Evolutionary conservation across 1,139 yeast genomes (phyloP).

Genomic region (Magnusiomyces fungicola): DNA sequence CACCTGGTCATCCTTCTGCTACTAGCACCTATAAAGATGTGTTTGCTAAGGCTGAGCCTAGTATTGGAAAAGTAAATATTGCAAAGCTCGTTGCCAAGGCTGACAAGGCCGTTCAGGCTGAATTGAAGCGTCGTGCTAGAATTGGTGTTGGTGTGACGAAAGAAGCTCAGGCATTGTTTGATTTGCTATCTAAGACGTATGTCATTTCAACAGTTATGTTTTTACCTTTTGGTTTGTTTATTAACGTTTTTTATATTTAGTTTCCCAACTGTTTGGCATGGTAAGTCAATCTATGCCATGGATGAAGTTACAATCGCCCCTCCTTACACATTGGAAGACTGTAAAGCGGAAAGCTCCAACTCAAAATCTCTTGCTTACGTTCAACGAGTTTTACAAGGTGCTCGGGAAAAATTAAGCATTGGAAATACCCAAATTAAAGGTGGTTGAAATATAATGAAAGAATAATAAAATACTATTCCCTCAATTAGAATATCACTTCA

Average conservation of each 20-base stretch:
- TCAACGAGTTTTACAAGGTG: slow-evolving; percentile 47
- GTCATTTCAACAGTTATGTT: not conserved
- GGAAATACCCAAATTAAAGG: slow-evolving; percentile 2
- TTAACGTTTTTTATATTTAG: not conserved
- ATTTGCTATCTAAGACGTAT: slow-evolving; percentile 37
- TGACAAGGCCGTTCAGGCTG: slow-evolving; percentile 22
- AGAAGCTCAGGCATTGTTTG: slow-evolving; percentile 46
- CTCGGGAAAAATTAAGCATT: slow-evolving; percentile 39
- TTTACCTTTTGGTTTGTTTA: not conserved
- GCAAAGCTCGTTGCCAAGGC: slow-evolving; percentile 23
- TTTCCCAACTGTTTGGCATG: slow-evolving; percentile 45
- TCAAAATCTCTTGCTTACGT: slow-evolving; percentile 42
- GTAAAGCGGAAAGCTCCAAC: slow-evolving; percentile 31
- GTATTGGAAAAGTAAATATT: slow-evolving; percentile 28
- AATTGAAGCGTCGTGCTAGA: slow-evolving; percentile 20
- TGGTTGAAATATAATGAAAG: not conserved
- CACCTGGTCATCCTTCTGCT: slow-evolving; percentile 9
- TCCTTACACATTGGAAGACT: slow-evolving; percentile 42
- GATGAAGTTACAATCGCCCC: slow-evolving; percentile 45
- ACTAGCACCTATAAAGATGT: slow-evolving; percentile 14
- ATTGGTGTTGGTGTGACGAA: slow-evolving; percentile 37
- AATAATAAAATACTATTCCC: no score
- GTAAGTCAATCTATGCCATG: slow-evolving; percentile 43
- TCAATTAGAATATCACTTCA: no score
- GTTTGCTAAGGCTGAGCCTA: slow-evolving; percentile 23